Evolutionary conservation across 148 eudicot species (phyloP).

Genomic region (Chenopodium formosanum): DNA sequence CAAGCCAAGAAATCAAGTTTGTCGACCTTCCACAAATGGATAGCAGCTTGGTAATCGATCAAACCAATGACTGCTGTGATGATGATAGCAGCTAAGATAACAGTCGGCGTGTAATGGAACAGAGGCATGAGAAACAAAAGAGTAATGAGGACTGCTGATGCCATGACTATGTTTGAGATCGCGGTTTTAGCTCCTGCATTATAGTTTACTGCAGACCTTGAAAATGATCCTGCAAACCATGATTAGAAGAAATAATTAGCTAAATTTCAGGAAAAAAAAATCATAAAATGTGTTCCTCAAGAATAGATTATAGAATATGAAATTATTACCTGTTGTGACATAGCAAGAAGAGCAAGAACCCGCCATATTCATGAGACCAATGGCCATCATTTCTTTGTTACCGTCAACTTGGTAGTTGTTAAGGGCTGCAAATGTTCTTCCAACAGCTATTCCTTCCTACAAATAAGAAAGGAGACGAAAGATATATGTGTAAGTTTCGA

Average conservation of each 20-base stretch:
- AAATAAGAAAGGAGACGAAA: constrained; percentile 12
- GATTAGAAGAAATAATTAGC: background rate
- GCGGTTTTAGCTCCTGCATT: constrained; percentile 89
- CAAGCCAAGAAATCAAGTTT: constrained; percentile 84
- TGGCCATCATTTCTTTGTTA: constrained; percentile 98
- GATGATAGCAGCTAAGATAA: constrained; percentile 84
- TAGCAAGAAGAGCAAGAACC: constrained; percentile 96
- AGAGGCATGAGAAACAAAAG: constrained; percentile 83
- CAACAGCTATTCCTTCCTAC: constrained; percentile 98
- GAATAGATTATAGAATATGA: background rate
- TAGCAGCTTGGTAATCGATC: constrained; percentile 71
- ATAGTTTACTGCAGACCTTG: constrained; percentile 90
- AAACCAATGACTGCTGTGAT: constrained; percentile 84
- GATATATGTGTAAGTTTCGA: background rate
- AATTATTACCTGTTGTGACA: constrained; percentile 68
- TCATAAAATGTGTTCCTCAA: background rate
- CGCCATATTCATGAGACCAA: constrained; percentile 93
- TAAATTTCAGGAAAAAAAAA: background rate
- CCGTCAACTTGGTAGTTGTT: constrained; percentile 96
- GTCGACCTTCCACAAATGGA: constrained; percentile 76
- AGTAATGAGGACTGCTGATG: constrained; percentile 75
- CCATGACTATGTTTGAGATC: constrained; percentile 84
- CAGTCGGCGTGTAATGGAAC: constrained; percentile 74
- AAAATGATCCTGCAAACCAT: constrained; percentile 70
- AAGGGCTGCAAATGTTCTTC: constrained; percentile 88